Conservation (phyloP, 2,329 filamentous ascomycete species). For the Xylariaceae sp. region DNA sequence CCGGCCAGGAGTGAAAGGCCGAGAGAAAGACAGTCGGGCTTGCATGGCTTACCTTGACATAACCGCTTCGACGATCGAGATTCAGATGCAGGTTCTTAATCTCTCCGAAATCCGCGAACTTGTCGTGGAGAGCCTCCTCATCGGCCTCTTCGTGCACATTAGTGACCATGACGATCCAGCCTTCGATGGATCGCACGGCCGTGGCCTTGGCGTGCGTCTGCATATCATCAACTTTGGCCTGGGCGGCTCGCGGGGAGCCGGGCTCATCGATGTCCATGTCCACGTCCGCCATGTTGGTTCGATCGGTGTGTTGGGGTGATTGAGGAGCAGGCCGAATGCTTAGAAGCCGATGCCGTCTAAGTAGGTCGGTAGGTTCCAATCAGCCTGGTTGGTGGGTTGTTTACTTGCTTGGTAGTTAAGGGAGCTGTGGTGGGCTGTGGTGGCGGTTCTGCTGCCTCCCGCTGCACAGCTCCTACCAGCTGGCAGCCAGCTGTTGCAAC, state of each 20-base stretch:
- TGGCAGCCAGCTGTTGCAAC: too few species aligned
- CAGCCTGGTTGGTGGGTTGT: slow-evolving; percentile 1
- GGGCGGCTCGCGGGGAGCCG: slow-evolving; percentile 34
- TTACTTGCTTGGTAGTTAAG: neutral
- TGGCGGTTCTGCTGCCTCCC: too few species aligned
- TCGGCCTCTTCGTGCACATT: slow-evolving; percentile 86
- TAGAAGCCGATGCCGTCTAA: neutral
- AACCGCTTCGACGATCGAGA: slow-evolving; percentile 75
- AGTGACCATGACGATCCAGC: slow-evolving; percentile 83
- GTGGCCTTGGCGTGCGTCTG: slow-evolving; percentile 70
- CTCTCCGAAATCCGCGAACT: slow-evolving; percentile 79
- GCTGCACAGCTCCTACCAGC: too few species aligned
- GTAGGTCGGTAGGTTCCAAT: too few species aligned
- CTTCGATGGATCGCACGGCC: slow-evolving; percentile 81
- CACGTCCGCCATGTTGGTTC: slow-evolving; percentile 46
- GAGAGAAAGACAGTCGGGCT: neutral
- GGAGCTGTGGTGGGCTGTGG: neutral
- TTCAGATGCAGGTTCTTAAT: slow-evolving; percentile 86
- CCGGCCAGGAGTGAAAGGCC: neutral
- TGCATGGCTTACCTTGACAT: slow-evolving; percentile 65
- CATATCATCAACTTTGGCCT: slow-evolving; percentile 59
- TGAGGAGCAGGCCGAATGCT: neutral
- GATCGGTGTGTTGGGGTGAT: neutral
- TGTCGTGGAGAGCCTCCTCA: slow-evolving; percentile 76
- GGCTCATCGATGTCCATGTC: slow-evolving; percentile 59